Evolutionary conservation across 306 rosid species (phyloP), one percentile per base, ranked within the genome.

Genomic region (Ormosia emarginata): DNA sequence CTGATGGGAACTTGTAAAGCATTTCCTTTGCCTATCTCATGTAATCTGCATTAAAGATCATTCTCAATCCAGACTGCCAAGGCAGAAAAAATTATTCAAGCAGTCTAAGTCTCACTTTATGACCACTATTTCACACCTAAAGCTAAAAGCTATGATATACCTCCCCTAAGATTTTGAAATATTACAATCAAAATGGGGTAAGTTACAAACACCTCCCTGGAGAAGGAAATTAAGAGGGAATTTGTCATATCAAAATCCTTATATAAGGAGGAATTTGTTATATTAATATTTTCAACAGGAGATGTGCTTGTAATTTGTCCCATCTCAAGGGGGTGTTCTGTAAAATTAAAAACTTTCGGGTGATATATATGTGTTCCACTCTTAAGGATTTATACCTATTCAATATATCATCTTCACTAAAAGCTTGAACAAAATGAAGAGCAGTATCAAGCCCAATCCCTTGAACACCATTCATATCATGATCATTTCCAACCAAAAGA

Each of bases 401-500:
- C 84, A 95, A 71, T 80, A 95, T 80, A 74, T 90, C 97, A 68
- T 90, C 99, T 81, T 93, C 99, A 18, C 86, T 75, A 71, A 85
- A 92, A 71, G 74, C 84, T 83, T 85, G 91, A 65, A 84, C 94
- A 85, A 93, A 90, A 71, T 83, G 91, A 86, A 92, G 88, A 82
- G 99, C 98, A 11, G 89, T 86, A 15, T 95, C 94, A 71, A 92
- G 73, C 74, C 99, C 98, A 61, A 95, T 87, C 67, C 98, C 99
- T 81, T 63, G 94, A 79, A 95, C 93, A 55, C 99, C 99, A 17
- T 58, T 91, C 81, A 90, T 55, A 87, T 92, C 86, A 72, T 93
- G 84, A 86, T 95, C 99, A 88, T 92, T 95, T 71, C 99, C 98
- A 73, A 88, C 96, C 84, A 95, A 81, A 84, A 95, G 98, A 79